These are phyloP conservation scores for Exophiala sp. DNA, from an alignment of 2,329 filamentous ascomycete genomes.

Conservation along the genomic window DNA sequence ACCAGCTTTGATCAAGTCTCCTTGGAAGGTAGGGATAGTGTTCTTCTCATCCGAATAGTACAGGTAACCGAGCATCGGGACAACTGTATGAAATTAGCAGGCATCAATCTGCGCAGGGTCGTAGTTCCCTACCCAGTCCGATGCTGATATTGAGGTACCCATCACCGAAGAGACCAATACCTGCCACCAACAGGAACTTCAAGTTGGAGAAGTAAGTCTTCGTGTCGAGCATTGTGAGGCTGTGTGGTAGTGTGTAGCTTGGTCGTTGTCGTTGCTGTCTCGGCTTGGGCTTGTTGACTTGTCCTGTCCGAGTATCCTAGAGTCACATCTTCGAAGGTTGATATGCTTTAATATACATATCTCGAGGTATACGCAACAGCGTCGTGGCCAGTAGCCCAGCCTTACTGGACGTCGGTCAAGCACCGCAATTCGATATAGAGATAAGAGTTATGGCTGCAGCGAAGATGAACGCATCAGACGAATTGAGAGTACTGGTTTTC, in stretches of 20 bases:
- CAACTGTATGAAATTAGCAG: conserved; percentile 17
- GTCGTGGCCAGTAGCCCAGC: too few relatives aligned
- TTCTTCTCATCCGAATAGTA: conserved; percentile 28
- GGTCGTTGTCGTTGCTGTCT: neutral
- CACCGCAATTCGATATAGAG: too few relatives aligned
- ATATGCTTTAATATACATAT: too few relatives aligned
- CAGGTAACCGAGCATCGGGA: conserved; percentile 30
- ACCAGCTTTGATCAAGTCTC: conserved; percentile 28
- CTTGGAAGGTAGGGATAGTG: conserved; percentile 14
- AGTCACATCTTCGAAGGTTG: too few relatives aligned
- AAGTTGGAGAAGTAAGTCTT: conserved; percentile 19
- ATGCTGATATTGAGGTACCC: conserved; percentile 31
- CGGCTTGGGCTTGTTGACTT: neutral
- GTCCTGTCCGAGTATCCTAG: too few relatives aligned
- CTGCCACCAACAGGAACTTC: conserved; percentile 28
- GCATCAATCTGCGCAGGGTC: neutral
- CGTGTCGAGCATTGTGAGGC: conserved; percentile 4
- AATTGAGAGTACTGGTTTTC: too few relatives aligned
- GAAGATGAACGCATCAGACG: too few relatives aligned
- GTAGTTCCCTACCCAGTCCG: conserved; percentile 26
- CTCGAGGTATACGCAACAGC: too few relatives aligned
- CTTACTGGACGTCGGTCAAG: too few relatives aligned
- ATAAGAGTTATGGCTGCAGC: too few relatives aligned
- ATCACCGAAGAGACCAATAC: conserved; percentile 31
- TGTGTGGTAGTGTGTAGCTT: neutral